These are phyloP conservation scores for Oryza officinalis DNA, from an alignment of 176 grass and related monocot species.

Conservation along the genomic window DNA sequence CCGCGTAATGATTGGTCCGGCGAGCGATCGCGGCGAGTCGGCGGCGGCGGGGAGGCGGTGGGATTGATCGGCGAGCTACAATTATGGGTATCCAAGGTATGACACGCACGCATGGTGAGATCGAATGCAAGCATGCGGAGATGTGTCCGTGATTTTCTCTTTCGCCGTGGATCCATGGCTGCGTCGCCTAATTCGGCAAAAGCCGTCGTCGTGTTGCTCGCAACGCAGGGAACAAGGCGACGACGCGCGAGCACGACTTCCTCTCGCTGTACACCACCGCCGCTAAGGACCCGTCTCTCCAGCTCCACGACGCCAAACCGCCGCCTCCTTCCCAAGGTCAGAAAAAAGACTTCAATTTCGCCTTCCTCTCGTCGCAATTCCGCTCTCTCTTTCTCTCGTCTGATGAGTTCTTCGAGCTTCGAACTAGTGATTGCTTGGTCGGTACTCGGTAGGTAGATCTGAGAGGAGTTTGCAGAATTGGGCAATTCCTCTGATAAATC, in stretches of 20 bases:
- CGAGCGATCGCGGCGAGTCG: background rate
- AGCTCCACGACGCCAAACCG: slow-evolving; percentile 52
- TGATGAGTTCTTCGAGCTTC: background rate
- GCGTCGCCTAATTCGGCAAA: slow-evolving; percentile 11
- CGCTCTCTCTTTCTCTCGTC: background rate
- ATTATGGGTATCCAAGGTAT: slow-evolving; percentile 85
- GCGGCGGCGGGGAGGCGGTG: background rate
- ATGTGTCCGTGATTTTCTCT: background rate
- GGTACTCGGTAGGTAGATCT: slow-evolving; percentile 24
- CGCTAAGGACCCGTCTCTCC: slow-evolving; percentile 55
- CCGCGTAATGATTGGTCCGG: background rate
- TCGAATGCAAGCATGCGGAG: background rate
- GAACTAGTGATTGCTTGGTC: background rate
- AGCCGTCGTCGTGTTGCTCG: background rate
- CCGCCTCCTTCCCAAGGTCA: slow-evolving; percentile 55
- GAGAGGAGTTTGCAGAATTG: background rate
- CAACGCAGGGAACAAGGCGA: slow-evolving; percentile 67
- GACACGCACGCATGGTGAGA: background rate
- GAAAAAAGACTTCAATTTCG: background rate
- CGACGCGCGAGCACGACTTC: slow-evolving; percentile 80
- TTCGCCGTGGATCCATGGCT: background rate
- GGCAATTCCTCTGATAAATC: background rate
- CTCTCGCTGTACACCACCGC: slow-evolving; percentile 62
- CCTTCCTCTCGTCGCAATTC: background rate
- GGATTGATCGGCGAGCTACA: background rate